Percentiles rank a stretch among this genome's conserved stretches.
Evolutionary conservation across 805 yeast species (phyloP).

Genomic region (Kodamaea kakaduensis): DNA sequence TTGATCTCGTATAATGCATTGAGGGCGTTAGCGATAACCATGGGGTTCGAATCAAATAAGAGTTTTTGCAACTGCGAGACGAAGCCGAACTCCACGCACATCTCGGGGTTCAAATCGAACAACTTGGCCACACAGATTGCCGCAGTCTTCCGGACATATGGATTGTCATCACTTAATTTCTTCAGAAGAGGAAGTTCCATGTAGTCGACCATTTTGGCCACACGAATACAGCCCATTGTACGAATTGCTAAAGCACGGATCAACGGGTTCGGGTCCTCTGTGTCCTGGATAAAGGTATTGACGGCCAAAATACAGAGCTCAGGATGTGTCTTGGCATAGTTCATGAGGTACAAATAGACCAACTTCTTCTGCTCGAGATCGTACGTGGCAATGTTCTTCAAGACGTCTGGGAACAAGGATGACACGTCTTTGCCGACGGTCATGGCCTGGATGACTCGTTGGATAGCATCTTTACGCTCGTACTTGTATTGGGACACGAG

Average conservation of each 20-base stretch:
- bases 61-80: conserved; percentile 61
- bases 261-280: conserved; percentile 94
- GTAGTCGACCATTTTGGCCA: conserved; percentile 91
- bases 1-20: conserved; percentile 81
- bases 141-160: conserved; percentile 96
- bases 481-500: conserved; percentile 91
- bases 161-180: conserved; percentile 88
- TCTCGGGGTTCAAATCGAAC: conserved; percentile 75
- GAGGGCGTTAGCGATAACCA: conserved; percentile 95
- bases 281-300: conserved; percentile 85
- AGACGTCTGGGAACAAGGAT: conserved; percentile 88
- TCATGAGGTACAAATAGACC: conserved; percentile 92
- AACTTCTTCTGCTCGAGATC: conserved; percentile 95
- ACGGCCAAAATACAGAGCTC: conserved; percentile 94
- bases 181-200: conserved; percentile 84
- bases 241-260: conserved; percentile 94
- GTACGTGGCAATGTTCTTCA: conserved; percentile 94
- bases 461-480: conserved; percentile 95
- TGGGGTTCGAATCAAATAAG: conserved; percentile 85
- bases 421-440: conserved; percentile 96
- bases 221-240: conserved; percentile 98
- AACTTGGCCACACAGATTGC: conserved; percentile 95
- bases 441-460: conserved; percentile 96
- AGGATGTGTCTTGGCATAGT: conserved; percentile 94
- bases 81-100: conserved; percentile 86